Conservation (phyloP, 148 eudicot species). For the Gaultheria prostrata region DNA sequence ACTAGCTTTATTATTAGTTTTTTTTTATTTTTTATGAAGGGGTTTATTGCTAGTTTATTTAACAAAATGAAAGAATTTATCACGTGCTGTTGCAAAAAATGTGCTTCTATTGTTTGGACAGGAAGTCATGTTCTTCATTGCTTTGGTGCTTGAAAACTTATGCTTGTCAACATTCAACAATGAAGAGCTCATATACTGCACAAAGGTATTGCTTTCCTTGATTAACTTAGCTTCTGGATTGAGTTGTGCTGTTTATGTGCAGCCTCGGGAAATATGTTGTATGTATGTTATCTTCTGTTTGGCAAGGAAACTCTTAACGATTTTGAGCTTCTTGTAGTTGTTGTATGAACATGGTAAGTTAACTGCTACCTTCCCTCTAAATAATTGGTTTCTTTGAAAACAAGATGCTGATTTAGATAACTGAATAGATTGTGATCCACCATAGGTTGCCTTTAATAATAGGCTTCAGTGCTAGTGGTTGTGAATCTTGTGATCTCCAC, state of each 20-base stretch:
- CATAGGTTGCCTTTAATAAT: not conserved
- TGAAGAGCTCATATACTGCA: conserved; percentile 14
- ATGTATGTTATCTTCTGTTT: not conserved
- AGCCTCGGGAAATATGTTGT: not conserved
- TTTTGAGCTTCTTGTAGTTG: not conserved
- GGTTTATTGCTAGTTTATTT: not conserved
- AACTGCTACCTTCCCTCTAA: not conserved
- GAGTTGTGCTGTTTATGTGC: not conserved
- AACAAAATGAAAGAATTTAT: not conserved
- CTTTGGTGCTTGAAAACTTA: conserved; percentile 14
- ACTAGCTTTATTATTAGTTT: no score
- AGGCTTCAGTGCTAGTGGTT: not conserved
- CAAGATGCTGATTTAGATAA: not conserved
- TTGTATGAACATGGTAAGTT: not conserved
- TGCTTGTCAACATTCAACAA: conserved; percentile 13
- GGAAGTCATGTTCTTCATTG: not conserved
- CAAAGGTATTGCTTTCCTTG: conserved; percentile 13
- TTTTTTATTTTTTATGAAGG: no score
- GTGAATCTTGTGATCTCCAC: not conserved
- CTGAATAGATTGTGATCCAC: not conserved
- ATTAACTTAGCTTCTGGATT: not conserved
- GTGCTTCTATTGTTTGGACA: not conserved
- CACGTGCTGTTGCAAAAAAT: not conserved
- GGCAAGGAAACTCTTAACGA: not conserved
- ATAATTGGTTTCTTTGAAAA: not conserved